Evolutionary conservation across 352 stramenopile genomes (phyloP), one percentile per base, ranked within the genome.

Genomic region (Blastocystis sp.): DNA sequence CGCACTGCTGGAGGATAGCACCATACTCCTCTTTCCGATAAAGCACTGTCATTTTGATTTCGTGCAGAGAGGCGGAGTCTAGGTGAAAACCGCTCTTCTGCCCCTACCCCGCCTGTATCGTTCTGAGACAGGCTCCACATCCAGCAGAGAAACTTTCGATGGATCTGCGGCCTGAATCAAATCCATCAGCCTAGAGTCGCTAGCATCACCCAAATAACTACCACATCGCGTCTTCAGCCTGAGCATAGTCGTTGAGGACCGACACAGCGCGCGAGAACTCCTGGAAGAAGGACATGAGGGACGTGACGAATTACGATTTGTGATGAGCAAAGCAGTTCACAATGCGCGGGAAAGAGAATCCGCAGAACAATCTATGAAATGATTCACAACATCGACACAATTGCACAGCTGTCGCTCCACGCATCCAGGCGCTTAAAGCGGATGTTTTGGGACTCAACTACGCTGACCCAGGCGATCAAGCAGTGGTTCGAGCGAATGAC

Each of bases 381-480:
- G 73, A 41, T 53, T 37, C 45, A 85, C 16, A 66, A 53, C 50
- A 85, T 85, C 41, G 73, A 68, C 26, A 85, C 50, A 30, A 85
- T 85, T 37, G 55, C 43, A 30, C 26, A 47, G 11, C 34, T 85
- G 53, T 66, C 20, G 24, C 20, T 26, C 8, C 43, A 66, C 16
- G 45, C 50, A 2, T 24, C 45, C 11, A 16, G 43, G 56, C 65
- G 68, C 53, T 69, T 68, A 26, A 85, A 85, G 56, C 65, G 26
- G 56, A 24, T 85, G 34, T 85, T 85, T 47, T 85, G 73, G 73
- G 55, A 85, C 24, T 47, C 50, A 11, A 85, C 50, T 6, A 66
- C 73, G 47, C 39, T 85, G 37, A 85, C 73, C 2, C 13, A 26
- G 34, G 37, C 73, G 9, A 66, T 85, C 7, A 53, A 85, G 73